A percentile compares a stretch with the other conserved stretches of the same genome.
Conservation (phyloP, 2,329 filamentous ascomycete species). For the Neocatenulostroma microsporum region DNA sequence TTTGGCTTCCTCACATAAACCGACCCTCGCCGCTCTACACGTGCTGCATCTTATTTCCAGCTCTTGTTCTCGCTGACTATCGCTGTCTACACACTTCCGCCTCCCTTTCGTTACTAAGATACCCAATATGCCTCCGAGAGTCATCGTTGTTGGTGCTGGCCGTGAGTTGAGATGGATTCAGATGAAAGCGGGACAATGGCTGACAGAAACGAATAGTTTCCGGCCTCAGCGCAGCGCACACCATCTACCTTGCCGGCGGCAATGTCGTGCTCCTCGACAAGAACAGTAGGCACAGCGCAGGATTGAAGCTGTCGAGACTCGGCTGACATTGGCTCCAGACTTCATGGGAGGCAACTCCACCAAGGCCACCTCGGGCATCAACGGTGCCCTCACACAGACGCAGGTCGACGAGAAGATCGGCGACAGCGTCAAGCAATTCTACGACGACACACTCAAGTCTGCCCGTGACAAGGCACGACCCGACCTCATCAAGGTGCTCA, state of each 20-base stretch:
- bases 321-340: too few relatives aligned
- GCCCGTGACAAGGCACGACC: constrained; percentile 96
- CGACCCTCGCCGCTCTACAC: constrained; percentile 1
- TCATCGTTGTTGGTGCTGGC: constrained; percentile 97
- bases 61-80: too few relatives aligned
- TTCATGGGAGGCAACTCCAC: constrained; percentile 99
- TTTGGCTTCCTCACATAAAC: too few relatives aligned
- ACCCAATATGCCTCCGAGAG: constrained; percentile 65
- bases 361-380: constrained; percentile 98
- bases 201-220: constrained; percentile 57
- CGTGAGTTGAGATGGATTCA: constrained; percentile 59
- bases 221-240: constrained; percentile 94
- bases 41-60: constrained; percentile 2
- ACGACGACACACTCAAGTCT: constrained; percentile 97
- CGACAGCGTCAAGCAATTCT: constrained; percentile 98
- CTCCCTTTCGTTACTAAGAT: too few relatives aligned
- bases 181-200: constrained; percentile 1
- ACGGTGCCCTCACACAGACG: constrained; percentile 92
- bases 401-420: constrained; percentile 81
- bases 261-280: constrained; percentile 97
- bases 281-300: constrained; percentile 63
- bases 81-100: too few relatives aligned
- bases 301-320: too few relatives aligned
- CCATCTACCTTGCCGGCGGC: constrained; percentile 90
- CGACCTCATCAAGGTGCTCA: constrained; percentile 97